Base-by-base conservation (phyloP, 2,329 filamentous ascomycete genomes). In the Arthroderma uncinatum region DNA sequence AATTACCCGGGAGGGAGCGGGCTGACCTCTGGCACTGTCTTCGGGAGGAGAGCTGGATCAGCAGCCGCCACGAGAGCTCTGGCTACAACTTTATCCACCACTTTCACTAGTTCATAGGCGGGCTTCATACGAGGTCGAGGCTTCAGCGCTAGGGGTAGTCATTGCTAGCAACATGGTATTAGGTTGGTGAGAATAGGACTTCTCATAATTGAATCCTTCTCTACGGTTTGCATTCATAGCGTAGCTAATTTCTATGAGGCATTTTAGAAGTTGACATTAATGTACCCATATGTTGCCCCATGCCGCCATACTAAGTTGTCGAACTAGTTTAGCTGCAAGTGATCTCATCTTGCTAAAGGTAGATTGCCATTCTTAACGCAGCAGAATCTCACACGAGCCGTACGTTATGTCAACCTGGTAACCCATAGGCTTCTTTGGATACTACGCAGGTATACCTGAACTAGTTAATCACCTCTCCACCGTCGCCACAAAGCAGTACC, bases 1-100 rank as follows among this genome's bases (percentile, higher is more conserved):
- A 85, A 85, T 61, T 85, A 84, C 62, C 82, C 81, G 0, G 82
- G 82, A 3, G 82, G 82, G 0, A 82, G 78, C 63, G 82, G 82
- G 0, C 67, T 85, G 66, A 84, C 81, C 0, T 78, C 80, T 19
- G 82, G 82, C 0, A 73, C 79, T 0, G 79, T 84, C 0, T 78
- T 78, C 71, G 76, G 75, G 14, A 65, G 75, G 14, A 66, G 72
- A 54, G 76, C 76, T 54, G 76, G 75, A 14, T 61, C 56, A n/a
- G 65, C 66, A 21, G 71, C 71, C 6, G 68, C 67, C 12, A 25
- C 23, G 47, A 54, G 37, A 19, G 47, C 52, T 47, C 21, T 12
- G 40, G 40, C 19, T 56, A 12, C 10, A 47, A 25, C 2, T 28
- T 47, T 1, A 14, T 47, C 19, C 8, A 5, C 14, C 19, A 14